phyloP scores from a whole-genome alignment of 768 basidiomycete genomes.

The Holtermanniella nyarrowii region DNA sequence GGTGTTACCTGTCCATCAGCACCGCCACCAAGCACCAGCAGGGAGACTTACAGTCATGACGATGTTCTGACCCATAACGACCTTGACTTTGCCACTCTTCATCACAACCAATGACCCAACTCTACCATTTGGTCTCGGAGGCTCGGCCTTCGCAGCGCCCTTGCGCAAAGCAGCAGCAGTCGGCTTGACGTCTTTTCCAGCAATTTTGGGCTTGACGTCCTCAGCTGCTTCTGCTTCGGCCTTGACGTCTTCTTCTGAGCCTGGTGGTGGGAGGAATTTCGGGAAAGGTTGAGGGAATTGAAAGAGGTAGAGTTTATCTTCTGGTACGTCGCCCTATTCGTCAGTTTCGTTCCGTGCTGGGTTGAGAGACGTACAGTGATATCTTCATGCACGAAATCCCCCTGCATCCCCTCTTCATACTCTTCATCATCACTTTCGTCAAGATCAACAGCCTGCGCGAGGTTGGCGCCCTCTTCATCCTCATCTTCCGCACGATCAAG shows the following conservation, averaged over 20 bases:
- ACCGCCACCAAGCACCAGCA: not conserved
- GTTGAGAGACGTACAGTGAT: not conserved
- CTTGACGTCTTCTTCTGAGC: constrained; percentile 41
- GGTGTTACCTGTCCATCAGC: constrained; percentile 54
- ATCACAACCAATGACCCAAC: constrained; percentile 80
- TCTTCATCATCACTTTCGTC: constrained; percentile 38
- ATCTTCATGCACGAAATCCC: constrained; percentile 22
- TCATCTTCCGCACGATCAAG: constrained; percentile 11
- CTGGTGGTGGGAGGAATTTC: constrained; percentile 48
- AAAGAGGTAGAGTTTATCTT: constrained; percentile 60
- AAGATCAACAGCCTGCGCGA: constrained; percentile 34
- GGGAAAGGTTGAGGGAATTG: constrained; percentile 85
- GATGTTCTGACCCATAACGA: constrained; percentile 70
- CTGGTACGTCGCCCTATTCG: constrained; percentile 25
- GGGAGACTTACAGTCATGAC: constrained; percentile 60
- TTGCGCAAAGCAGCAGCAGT: constrained; percentile 10
- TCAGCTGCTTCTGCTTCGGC: constrained; percentile 32
- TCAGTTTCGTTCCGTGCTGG: not conserved
- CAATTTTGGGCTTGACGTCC: constrained; percentile 50
- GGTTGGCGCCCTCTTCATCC: constrained; percentile 26
- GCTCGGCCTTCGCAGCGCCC: constrained; percentile 35
- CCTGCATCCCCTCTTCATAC: constrained; percentile 29
- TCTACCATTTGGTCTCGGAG: constrained; percentile 51
- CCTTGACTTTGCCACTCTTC: constrained; percentile 72
- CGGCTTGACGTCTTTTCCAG: constrained; percentile 30